Base-by-base conservation (phyloP, 371 early-diverging fungal genomes). In the Haplosporangium sp. region DNA sequence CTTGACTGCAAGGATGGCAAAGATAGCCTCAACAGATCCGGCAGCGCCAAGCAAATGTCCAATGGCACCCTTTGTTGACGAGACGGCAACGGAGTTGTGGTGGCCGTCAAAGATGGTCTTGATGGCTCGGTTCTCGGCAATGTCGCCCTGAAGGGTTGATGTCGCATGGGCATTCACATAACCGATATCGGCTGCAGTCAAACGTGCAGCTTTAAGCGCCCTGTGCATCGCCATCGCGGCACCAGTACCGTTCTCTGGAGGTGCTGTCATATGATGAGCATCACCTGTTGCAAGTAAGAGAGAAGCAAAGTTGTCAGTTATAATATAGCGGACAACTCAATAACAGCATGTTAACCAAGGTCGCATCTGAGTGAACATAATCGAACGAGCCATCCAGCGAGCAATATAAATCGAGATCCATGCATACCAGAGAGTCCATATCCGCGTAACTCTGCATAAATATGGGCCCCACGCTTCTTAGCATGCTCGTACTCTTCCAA, bases 121-220 rank as follows among this genome's bases (percentile, higher is more conserved):
- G 54, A 98, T 95, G 11, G 97, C 97, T 6, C 86, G 60, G 66
- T 90, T 90, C 70, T 95, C 95, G n/a, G 92, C 89, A 57, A 82
- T 83, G 64, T 95, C 95, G 29, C 95, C 91, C 82, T 62, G 54
- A 63, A 59, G 13, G 5, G 98, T 98, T n/a, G 96, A 93, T 0
- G 98, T 98, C 0, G 98, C 98, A 82, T 98, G 98, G 0, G 97
- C 97, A 83, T 98, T 98, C 20, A 98, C 85, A 82, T 98, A 96
- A 54, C 89, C 94, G 18, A 98, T 81, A 48, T 92, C 90, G 5
- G 80, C 81, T 0, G 92, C 84, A 0, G 70, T 60, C 53, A 95
- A 53, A 0, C 85, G 77, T 0, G 94, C 94, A 1, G 80, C 74
- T 46, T 85, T 81, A 18, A 98, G 64, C 0, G 98, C 96, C 13